phyloP scores from a whole-genome alignment of 805 yeast species.

The Starmera amethionina region DNA sequence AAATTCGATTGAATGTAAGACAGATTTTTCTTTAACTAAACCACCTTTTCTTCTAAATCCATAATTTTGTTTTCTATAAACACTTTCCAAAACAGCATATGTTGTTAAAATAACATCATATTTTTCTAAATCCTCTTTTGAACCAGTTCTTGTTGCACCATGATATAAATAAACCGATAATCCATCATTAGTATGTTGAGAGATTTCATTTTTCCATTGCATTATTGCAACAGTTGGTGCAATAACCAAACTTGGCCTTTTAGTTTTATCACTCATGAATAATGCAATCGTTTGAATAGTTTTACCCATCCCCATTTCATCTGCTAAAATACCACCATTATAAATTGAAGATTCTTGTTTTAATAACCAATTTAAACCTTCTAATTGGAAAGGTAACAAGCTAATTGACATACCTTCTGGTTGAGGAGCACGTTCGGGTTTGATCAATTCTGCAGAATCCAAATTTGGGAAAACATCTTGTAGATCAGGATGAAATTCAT shows the following conservation, averaged over 20 bases:
- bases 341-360: slow-evolving; percentile 73
- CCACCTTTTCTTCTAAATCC: slow-evolving; percentile 76
- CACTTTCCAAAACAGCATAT: slow-evolving; percentile 85
- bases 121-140: slow-evolving; percentile 42
- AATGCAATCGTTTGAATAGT: slow-evolving; percentile 93
- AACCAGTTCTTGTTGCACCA: slow-evolving; percentile 69
- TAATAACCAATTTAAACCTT: slow-evolving; percentile 84
- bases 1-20: slow-evolving; percentile 64
- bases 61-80: slow-evolving; percentile 66
- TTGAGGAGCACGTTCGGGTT: slow-evolving; percentile 52
- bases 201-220: slow-evolving; percentile 96
- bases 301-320: slow-evolving; percentile 99
- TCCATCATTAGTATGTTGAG: slow-evolving; percentile 65
- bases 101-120: slow-evolving; percentile 86
- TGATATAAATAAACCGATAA: slow-evolving; percentile 69
- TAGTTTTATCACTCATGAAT: slow-evolving; percentile 56
- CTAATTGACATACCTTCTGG: slow-evolving; percentile 70
- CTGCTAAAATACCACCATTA: slow-evolving; percentile 90
- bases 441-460: slow-evolving; percentile 33
- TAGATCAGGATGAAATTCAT: slow-evolving; percentile 71
- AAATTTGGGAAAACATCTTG: slow-evolving; percentile 62
- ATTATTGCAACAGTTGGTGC: slow-evolving; percentile 98
- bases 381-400: slow-evolving; percentile 83
- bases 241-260: slow-evolving; percentile 76
- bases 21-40: slow-evolving; percentile 62